Percentiles rank a stretch among this genome's conserved stretches.
Evolutionary conservation across 495 filamentous ascomycete species (phyloP).

Genomic region (Thozetella sp.): DNA sequence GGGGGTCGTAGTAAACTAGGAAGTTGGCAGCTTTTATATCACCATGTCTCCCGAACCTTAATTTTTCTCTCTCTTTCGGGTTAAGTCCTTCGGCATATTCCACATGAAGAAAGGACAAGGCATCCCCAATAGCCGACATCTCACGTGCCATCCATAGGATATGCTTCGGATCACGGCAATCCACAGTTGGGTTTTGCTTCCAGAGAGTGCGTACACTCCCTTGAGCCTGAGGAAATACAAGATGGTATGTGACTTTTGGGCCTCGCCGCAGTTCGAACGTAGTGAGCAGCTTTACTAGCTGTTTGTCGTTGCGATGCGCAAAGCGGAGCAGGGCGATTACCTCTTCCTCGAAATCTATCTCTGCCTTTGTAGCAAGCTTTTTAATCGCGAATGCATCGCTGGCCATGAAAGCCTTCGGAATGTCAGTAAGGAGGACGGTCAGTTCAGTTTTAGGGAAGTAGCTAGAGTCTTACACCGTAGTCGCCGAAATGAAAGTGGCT

Average conservation of each 20-base stretch:
- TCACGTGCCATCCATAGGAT: not conserved
- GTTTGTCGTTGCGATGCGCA: not conserved
- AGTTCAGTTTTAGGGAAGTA: not conserved
- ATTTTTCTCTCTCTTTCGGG: not conserved
- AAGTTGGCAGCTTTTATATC: not conserved
- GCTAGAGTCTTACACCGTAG: not conserved
- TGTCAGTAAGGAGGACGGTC: not conserved
- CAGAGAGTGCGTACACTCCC: not conserved
- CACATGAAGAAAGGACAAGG: not conserved
- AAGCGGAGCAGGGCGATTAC: not conserved
- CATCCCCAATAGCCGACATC: not conserved
- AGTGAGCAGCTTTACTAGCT: not conserved
- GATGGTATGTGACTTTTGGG: not conserved
- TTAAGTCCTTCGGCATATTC: not conserved
- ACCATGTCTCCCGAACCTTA: not conserved
- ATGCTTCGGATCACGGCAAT: not conserved
- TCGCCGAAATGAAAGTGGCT: not conserved
- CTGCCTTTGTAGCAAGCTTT: not conserved
- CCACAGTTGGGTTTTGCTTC: not conserved
- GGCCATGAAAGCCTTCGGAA: not conserved
- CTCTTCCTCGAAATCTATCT: not conserved
- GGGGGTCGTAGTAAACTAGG: not conserved
- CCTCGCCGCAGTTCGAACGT: not conserved
- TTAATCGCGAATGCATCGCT: not conserved
- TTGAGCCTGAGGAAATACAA: not conserved